Conservation (phyloP, 768 basidiomycete genomes). For the Russula dissimulans region DNA sequence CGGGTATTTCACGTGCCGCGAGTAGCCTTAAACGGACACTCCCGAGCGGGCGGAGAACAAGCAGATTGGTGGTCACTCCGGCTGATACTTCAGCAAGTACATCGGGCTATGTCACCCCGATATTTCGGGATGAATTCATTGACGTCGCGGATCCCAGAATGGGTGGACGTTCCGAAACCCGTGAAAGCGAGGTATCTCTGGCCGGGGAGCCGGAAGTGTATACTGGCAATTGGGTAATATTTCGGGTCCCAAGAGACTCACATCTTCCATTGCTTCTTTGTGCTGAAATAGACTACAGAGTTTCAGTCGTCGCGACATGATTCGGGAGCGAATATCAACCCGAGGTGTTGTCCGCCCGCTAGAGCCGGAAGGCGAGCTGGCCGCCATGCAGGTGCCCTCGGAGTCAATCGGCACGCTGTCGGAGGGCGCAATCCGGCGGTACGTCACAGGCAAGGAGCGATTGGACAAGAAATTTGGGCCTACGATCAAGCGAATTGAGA, state of each 20-base stretch:
- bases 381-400: conserved; percentile 52
- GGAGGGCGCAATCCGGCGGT: conserved; percentile 69
- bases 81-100: neutral
- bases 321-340: conserved; percentile 83
- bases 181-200: conserved; percentile 13
- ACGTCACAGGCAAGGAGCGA: conserved; percentile 46
- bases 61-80: neutral
- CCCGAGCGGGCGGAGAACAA: neutral
- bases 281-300: conserved; percentile 21
- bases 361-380: conserved; percentile 59
- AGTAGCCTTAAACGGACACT: neutral
- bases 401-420: conserved; percentile 67
- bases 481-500: conserved; percentile 50
- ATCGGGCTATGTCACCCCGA: conserved; percentile 1
- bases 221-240: conserved; percentile 36
- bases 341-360: conserved; percentile 75
- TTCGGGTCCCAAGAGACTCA: neutral
- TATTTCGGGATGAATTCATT: conserved; percentile 6
- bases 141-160: conserved; percentile 20
- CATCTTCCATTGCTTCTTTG: neutral
- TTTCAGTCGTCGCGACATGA: conserved; percentile 50
- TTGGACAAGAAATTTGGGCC: conserved; percentile 64
- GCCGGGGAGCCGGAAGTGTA: conserved; percentile 64
- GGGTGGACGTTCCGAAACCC: conserved; percentile 15
- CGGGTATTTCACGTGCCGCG: neutral